Evolutionary conservation across 495 filamentous ascomycete genomes (phyloP).

Genomic region (Opeltia flavorubescens): DNA sequence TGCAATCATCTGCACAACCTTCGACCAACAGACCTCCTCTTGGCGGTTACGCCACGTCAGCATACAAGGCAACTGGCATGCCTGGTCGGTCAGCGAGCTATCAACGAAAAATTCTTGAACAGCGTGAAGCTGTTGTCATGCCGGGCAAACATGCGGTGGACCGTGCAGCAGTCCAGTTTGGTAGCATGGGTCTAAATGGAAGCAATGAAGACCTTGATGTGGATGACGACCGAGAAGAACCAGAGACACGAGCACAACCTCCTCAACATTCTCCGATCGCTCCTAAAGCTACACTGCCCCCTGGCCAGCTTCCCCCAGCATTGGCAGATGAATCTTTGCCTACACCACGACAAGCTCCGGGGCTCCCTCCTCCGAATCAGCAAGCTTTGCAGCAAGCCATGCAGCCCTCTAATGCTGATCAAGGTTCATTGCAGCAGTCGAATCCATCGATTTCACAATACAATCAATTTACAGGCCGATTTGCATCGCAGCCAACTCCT

Average conservation of each 20-base stretch:
- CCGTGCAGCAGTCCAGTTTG: constrained; percentile 90
- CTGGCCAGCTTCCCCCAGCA: constrained; percentile 25
- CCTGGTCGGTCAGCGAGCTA: constrained; percentile 53
- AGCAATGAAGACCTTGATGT: constrained; percentile 60
- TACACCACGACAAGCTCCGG: constrained; percentile 52
- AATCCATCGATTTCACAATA: constrained; percentile 35
- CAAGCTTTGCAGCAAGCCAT: constrained; percentile 23
- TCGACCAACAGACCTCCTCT: constrained; percentile 44
- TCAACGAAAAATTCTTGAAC: constrained; percentile 73
- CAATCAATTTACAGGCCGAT: constrained; percentile 55
- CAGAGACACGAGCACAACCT: constrained; percentile 87
- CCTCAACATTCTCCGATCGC: constrained; percentile 86
- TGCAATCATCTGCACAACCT: constrained; percentile 40
- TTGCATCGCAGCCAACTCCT: constrained; percentile 36
- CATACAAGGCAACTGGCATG: constrained; percentile 55
- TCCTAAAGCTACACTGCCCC: constrained; percentile 85
- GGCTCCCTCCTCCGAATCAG: constrained; percentile 53
- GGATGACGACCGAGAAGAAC: constrained; percentile 86
- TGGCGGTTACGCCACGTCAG: constrained; percentile 57
- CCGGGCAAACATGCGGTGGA: constrained; percentile 95
- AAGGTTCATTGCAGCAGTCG: constrained; percentile 30
- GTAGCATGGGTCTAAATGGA: constrained; percentile 83
- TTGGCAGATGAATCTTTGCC: constrained; percentile 39
- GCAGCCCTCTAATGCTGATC: constrained; percentile 20
- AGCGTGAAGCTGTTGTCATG: constrained; percentile 97